phyloP scores from a whole-genome alignment of 2,329 filamentous ascomycete species.

The Beauveria bassiana region DNA sequence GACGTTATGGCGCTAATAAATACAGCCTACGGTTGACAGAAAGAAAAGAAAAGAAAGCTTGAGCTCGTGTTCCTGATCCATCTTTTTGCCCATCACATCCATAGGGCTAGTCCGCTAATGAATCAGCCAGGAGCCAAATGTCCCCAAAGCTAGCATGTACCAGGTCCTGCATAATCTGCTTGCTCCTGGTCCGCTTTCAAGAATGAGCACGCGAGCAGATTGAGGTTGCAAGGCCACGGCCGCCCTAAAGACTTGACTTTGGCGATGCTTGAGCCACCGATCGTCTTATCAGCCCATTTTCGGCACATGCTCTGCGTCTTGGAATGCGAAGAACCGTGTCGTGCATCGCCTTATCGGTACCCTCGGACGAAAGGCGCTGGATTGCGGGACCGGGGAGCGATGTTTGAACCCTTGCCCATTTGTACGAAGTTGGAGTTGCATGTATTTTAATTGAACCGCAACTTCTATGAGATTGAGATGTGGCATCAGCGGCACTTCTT shows the following conservation, averaged over 20 bases:
- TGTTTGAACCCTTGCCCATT: neutral
- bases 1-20: neutral
- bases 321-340: neutral
- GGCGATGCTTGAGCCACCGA: neutral
- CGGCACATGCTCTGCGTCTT: neutral
- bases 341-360: neutral
- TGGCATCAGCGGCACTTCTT: too few species aligned
- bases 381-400: neutral
- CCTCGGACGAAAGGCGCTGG: neutral
- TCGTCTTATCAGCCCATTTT: neutral
- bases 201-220: constrained; percentile 5
- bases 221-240: neutral
- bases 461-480: neutral
- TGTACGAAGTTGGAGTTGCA: neutral
- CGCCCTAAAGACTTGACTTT: neutral
- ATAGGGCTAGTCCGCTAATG: neutral
- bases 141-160: neutral
- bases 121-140: neutral
- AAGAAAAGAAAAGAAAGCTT: neutral
- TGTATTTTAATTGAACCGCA: neutral
- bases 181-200: neutral
- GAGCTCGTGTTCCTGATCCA: neutral
- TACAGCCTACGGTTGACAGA: neutral
- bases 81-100: neutral
- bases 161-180: neutral